Base-by-base conservation (phyloP, 2,329 filamentous ascomycete species). In the Penicillium hordei region DNA sequence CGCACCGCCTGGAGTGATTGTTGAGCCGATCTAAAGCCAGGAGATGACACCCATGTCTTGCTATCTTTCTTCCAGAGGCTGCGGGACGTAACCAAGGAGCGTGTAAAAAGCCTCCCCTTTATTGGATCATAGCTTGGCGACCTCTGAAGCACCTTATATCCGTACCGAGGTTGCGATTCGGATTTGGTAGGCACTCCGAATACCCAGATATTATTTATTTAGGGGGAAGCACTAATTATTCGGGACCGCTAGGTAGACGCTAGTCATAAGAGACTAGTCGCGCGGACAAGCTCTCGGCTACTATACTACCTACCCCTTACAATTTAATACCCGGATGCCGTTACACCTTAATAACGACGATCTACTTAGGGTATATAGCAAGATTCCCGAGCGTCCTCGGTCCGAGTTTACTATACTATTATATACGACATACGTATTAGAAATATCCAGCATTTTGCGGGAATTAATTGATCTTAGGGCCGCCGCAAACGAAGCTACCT, bases 221-320 rank as follows among this genome's bases (percentile, higher is more conserved):
- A 5, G 19, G 15, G 23, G 23, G 23, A 43, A 10, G 23, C 21
- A 15, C 40, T 43, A 27, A 43, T 43, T 7, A 25, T 25, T 25
- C 21, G 21, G 40, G 23, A 27, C 15, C 9, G 9, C 23, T 43
- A 43, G 40, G 40, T 43, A 23, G 40, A 2, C 40, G 25, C 56
- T 64, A 12, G 56, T 63, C 1, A 34, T 57, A 10, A 27, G 62
- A 42, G 62, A 64, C 27, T 64, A 60, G 62, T 63, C 56, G 9
- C 62, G 62, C n/a, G 60, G 58, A 15, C 60, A 63, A 29, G 38
- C 56, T 12, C 56, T 63, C 2, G 62, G 62, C 33, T 63, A 64
- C 48, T 64, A 64, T 48, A 64, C 49, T 3, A 53, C 61, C 8
- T 60, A 33, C 19, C 62, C 60, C 12, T 58, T 54, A 1, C 56